A percentile compares a stretch with the other conserved stretches of the same genome.
These are phyloP conservation scores for Sarocladiaceae sp. DNA, from an alignment of 2,329 filamentous ascomycete genomes.

Conservation along the genomic window DNA sequence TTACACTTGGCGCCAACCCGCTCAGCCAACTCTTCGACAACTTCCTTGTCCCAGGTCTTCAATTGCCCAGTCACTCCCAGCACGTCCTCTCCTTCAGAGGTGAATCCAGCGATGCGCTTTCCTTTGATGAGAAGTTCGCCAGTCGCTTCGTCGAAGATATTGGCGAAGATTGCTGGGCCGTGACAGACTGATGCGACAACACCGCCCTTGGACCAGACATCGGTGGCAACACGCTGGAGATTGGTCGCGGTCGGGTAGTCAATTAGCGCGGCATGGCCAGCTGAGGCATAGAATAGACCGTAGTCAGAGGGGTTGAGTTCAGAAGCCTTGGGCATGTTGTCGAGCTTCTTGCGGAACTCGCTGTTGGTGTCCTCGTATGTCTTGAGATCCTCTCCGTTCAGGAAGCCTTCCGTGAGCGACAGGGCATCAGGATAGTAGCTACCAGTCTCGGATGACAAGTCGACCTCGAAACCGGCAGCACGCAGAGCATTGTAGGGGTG, in stretches of 20 bases:
- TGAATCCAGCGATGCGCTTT: constrained; percentile 34
- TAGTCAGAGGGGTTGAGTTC: constrained; percentile 19
- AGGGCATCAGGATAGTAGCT: constrained; percentile 39
- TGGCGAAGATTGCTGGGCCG: constrained; percentile 32
- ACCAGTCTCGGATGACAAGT: constrained; percentile 41
- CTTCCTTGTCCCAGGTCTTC: constrained; percentile 23
- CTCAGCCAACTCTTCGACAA: constrained; percentile 28
- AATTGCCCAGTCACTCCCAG: constrained; percentile 28
- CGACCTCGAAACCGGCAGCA: constrained; percentile 41
- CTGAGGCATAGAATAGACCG: constrained; percentile 20
- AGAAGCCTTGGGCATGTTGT: constrained; percentile 32
- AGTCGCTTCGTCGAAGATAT: constrained; percentile 28
- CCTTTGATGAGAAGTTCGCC: constrained; percentile 31
- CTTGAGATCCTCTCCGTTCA: constrained; percentile 32
- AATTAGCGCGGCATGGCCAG: constrained; percentile 40
- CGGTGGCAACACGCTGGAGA: constrained; percentile 35
- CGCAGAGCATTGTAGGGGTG: constrained; percentile 42
- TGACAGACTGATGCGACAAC: constrained; percentile 39
- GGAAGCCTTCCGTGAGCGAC: constrained; percentile 34
- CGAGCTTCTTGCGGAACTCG: constrained; percentile 40
- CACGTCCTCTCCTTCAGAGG: constrained; percentile 29
- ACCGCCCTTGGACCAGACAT: constrained; percentile 34
- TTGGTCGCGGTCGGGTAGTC: constrained; percentile 38
- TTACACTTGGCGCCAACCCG: constrained; percentile 26
- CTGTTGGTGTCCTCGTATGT: constrained; percentile 35